Percentiles rank a stretch among this genome's conserved stretches.
These are phyloP conservation scores for Pythium phragmiticola DNA, from an alignment of 352 stramenopile species.

Conservation along the genomic window DNA sequence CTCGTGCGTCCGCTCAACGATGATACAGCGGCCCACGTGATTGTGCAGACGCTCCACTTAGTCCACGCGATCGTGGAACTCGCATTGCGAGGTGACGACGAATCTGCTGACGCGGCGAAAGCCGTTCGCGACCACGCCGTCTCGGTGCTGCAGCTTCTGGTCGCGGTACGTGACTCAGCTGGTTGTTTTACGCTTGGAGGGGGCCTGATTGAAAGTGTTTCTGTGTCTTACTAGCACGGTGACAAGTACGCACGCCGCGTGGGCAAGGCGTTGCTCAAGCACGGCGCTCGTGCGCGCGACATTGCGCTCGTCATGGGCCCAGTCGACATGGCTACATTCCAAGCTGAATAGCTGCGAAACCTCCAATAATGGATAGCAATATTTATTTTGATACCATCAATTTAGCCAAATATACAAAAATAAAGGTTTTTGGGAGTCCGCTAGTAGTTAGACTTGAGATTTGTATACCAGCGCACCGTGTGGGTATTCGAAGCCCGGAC, in stretches of 20 bases:
- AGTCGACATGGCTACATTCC: conserved; percentile 31
- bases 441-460: conserved; percentile 1
- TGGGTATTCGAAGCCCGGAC: conserved; percentile 36
- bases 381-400: background rate
- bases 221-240: conserved; percentile 12
- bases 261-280: conserved; percentile 36
- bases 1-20: conserved; percentile 27
- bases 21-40: conserved; percentile 21
- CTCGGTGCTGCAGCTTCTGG: conserved; percentile 32
- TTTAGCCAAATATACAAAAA: conserved; percentile 20
- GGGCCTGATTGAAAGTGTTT: background rate
- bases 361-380: background rate
- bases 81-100: background rate
- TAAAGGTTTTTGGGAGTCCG: background rate
- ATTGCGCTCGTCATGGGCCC: conserved; percentile 28
- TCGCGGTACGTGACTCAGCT: conserved; percentile 14
- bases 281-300: conserved; percentile 14
- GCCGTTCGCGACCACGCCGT: conserved; percentile 14
- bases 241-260: conserved; percentile 32
- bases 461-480: conserved; percentile 4
- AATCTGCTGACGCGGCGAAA: background rate
- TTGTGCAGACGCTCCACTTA: conserved; percentile 57
- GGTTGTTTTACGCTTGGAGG: background rate
- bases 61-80: conserved; percentile 43
- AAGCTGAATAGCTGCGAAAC: conserved; percentile 9